Base-by-base conservation (phyloP, 179 eudicot species). In the Drosera spatulata region DNA sequence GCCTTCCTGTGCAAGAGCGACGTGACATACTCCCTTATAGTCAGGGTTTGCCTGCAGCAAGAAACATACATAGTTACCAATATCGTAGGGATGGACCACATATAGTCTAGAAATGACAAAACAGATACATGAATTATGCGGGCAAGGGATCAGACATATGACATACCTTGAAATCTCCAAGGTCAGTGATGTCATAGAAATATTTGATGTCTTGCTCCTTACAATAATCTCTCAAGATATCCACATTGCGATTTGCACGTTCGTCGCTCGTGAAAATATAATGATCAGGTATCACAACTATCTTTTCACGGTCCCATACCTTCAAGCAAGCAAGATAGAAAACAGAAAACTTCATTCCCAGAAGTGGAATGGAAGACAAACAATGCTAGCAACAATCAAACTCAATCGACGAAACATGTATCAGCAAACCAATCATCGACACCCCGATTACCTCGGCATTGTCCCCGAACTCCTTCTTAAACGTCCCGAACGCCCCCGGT, bases 1-100 rank as follows among this genome's bases (percentile, higher is more conserved):
- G 73, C 99, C 99, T 79, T 90, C 99, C 78, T 93, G 97, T 41
- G 99, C 99, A 72, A 93, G 97, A 80, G 99, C 97, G 43, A 93
- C 75, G 81, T 93, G 99, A 71, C 99, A 89, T 58, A 90, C 99
- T 67, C 99, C 99, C 78, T 93, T 93, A 58, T 93, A 93, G 63
- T 89, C 97, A 56, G 97, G 99, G 70, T 93, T 93, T 7, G 87
- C 99, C 97, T 93, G 83, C 45, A 74, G 58, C 33, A 22, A 22
- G 33, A 22, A 22, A 22, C 33, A 22, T 22, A 22, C 33, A 22
- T 22, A 22, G 33, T 22, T 22, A 22, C 33, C 33, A 22, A 22
- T 22, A 22, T 22, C 33, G 33, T 22, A 22, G 0, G 33, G 33
- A 22, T 22, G 33, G 33, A 22, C 1, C 33, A 22, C 33, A 22